Conservation (phyloP, 345 rosid genomes). For the Jatropha curcas region DNA sequence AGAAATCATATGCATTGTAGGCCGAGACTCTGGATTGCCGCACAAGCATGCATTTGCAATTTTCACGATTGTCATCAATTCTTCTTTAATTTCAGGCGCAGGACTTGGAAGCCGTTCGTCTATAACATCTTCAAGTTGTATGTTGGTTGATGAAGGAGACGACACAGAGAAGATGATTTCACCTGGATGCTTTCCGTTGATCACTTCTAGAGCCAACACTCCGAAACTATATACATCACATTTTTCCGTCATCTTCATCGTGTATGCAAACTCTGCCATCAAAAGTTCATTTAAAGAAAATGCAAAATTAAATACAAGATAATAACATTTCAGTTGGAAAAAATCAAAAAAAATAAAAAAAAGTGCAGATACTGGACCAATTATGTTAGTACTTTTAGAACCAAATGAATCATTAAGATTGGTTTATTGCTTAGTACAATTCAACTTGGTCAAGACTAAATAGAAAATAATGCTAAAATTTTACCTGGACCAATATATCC, state of each 20-base stretch:
- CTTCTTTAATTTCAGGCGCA: slow-evolving; percentile 18
- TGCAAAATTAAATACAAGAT: too few species aligned
- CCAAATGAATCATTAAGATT: too few species aligned
- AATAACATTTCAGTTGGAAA: too few species aligned
- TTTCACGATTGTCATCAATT: slow-evolving; percentile 26
- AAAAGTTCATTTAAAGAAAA: too few species aligned
- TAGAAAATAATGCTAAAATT: too few species aligned
- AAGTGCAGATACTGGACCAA: too few species aligned
- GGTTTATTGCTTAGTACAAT: too few species aligned
- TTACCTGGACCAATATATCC: slow-evolving; percentile 22
- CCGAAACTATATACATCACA: slow-evolving; percentile 19
- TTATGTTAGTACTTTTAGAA: too few species aligned
- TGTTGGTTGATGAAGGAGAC: not conserved
- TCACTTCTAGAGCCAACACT: slow-evolving; percentile 7
- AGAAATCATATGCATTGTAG: slow-evolving; percentile 35
- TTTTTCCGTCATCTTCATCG: slow-evolving; percentile 12
- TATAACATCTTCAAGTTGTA: not conserved
- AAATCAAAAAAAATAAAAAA: too few species aligned
- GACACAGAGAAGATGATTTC: not conserved
- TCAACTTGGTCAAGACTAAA: too few species aligned
- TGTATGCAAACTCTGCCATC: slow-evolving; percentile 19
- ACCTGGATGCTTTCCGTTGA: slow-evolving; percentile 19
- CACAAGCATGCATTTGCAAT: slow-evolving; percentile 32
- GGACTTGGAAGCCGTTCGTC: slow-evolving; percentile 33
- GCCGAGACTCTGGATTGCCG: slow-evolving; percentile 36